A percentile compares a stretch with the other conserved stretches of the same genome.
Evolutionary conservation across 306 rosid species (phyloP).

Genomic region (cucumber (Cucumis sativus)): DNA sequence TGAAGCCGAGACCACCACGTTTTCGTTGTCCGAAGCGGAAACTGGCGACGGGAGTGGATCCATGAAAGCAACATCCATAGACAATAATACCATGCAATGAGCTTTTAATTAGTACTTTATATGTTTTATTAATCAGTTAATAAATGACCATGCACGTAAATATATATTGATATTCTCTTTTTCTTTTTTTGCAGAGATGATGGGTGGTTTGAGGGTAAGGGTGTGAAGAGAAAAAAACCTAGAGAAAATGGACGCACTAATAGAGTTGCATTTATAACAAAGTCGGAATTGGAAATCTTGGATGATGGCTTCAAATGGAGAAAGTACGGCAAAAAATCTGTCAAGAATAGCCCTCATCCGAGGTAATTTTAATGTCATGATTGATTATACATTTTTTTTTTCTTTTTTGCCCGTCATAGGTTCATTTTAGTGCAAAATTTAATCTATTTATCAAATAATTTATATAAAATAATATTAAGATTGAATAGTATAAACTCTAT

Average conservation of each 20-base stretch:
- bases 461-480: too few relatives aligned
- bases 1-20: not conserved
- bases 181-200: not conserved
- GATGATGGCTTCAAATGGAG: conserved; percentile 81
- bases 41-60: not conserved
- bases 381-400: too few relatives aligned
- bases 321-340: conserved; percentile 65
- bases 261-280: conserved; percentile 49
- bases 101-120: not conserved
- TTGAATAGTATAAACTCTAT: too few relatives aligned
- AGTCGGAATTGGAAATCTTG: conserved; percentile 53
- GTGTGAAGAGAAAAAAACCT: not conserved
- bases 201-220: not conserved
- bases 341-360: conserved; percentile 46
- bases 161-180: not conserved
- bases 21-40: not conserved
- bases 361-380: conserved; percentile 22
- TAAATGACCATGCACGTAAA: not conserved
- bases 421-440: too few relatives aligned
- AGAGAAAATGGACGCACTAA: not conserved
- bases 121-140: not conserved
- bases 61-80: not conserved
- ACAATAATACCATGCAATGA: not conserved
- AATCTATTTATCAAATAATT: too few relatives aligned
- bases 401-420: too few relatives aligned